Percentiles rank a stretch among this genome's conserved stretches.
Conservation (phyloP, 257 asterid species). For the Solanum piurae region DNA sequence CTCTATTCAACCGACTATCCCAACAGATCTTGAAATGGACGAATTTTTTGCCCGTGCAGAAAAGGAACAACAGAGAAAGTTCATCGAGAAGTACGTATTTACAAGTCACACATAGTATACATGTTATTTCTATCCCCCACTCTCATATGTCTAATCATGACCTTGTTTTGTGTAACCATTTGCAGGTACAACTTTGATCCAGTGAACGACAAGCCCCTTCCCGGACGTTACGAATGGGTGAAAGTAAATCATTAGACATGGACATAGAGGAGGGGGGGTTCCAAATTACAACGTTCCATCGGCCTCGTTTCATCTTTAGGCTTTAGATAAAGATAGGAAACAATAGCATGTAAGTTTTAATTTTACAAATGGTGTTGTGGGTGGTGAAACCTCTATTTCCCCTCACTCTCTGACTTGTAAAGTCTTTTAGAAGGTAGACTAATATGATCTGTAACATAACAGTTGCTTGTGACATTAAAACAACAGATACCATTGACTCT, state of each 20-base stretch:
- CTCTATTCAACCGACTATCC: not conserved
- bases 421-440: slow-evolving; percentile 8
- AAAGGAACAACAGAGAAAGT: slow-evolving; percentile 8
- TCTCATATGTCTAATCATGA: not conserved
- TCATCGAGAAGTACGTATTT: slow-evolving; percentile 15
- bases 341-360: not conserved
- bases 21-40: slow-evolving; percentile 8
- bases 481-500: slow-evolving; percentile 12
- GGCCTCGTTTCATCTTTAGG: not conserved
- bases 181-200: slow-evolving; percentile 36
- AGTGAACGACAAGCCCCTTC: slow-evolving; percentile 23
- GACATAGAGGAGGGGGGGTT: not conserved
- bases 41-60: slow-evolving; percentile 11
- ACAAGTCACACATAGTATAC: not conserved
- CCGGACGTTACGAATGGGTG: slow-evolving; percentile 26
- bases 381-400: slow-evolving; percentile 4
- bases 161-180: not conserved
- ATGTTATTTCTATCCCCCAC: not conserved
- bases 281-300: not conserved
- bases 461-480: slow-evolving; percentile 15
- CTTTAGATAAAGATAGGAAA: slow-evolving; percentile 6
- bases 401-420: slow-evolving; percentile 13
- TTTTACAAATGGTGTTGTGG: slow-evolving; percentile 2
- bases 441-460: slow-evolving; percentile 34
- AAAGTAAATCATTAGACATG: slow-evolving; percentile 7